phyloP scores from a whole-genome alignment of 2,329 filamentous ascomycete species.

The Aspergillus sp. region DNA sequence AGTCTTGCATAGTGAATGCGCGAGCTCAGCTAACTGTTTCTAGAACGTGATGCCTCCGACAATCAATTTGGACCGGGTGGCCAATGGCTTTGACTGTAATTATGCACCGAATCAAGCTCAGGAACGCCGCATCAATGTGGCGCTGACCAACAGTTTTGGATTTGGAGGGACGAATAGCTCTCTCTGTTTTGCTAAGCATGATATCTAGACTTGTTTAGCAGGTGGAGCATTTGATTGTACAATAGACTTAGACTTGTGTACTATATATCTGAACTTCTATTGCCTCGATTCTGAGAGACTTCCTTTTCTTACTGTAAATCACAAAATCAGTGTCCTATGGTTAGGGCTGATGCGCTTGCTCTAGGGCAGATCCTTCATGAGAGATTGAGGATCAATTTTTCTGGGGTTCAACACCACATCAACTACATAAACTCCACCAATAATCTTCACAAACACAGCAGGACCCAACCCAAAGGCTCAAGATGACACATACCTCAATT shows the following conservation, averaged over 20 bases:
- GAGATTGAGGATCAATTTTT: too few species aligned
- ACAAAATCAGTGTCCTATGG: too few species aligned
- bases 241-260: not conserved
- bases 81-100: conserved; percentile 76
- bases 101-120: conserved; percentile 78
- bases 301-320: too few species aligned
- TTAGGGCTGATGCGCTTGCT: too few species aligned
- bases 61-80: conserved; percentile 73
- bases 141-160: conserved; percentile 93
- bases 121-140: conserved; percentile 70
- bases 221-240: not conserved
- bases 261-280: not conserved
- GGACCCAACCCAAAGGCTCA: not conserved
- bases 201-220: not conserved
- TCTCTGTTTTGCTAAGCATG: conserved; percentile 67
- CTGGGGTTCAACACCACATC: too few species aligned
- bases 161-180: conserved; percentile 97
- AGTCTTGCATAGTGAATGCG: conserved; percentile 35
- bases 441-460: not conserved
- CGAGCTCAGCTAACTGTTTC: conserved; percentile 1
- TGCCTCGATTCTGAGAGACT: too few species aligned
- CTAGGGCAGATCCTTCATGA: too few species aligned
- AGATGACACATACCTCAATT: conserved; percentile 40
- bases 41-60: conserved; percentile 84
- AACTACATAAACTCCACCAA: not conserved